These are phyloP conservation scores for Phylloporus arenicola DNA, from an alignment of 768 basidiomycete genomes.

Conservation along the genomic window DNA sequence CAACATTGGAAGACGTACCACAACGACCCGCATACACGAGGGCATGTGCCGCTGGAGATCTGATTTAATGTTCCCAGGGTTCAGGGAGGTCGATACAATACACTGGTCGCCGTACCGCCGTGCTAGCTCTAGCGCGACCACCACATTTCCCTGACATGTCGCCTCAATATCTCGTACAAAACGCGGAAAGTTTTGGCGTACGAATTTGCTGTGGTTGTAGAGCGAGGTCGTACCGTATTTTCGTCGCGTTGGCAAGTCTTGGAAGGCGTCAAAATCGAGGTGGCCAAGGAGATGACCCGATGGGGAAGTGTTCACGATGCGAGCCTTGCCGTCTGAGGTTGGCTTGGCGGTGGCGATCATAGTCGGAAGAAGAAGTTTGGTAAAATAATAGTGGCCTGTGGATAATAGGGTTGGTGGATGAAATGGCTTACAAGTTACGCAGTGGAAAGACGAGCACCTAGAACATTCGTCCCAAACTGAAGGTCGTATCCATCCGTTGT, in stretches of 20 bases:
- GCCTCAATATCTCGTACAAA: not conserved
- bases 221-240: constrained; percentile 12
- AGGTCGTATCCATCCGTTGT: no score
- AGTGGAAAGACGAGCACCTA: constrained; percentile 27
- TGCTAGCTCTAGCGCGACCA: constrained; percentile 42
- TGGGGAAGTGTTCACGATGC: constrained; percentile 46
- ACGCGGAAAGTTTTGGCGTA: constrained; percentile 13
- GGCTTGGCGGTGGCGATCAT: constrained; percentile 39
- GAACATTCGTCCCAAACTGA: no score
- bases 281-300: constrained; percentile 29
- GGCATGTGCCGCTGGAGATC: constrained; percentile 26
- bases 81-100: constrained; percentile 41
- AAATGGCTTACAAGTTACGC: no score
- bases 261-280: constrained; percentile 40
- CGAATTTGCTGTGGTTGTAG: constrained; percentile 43
- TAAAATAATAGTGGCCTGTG: constrained; percentile 61
- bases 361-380: constrained; percentile 45
- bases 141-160: constrained; percentile 37
- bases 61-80: constrained; percentile 40
- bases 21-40: not conserved
- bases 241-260: constrained; percentile 29
- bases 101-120: constrained; percentile 42
- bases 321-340: no score
- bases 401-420: not conserved
- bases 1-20: constrained; percentile 8